phyloP scores from a whole-genome alignment of 1,284 basidiomycete species.

The Ustilago loliicola region DNA sequence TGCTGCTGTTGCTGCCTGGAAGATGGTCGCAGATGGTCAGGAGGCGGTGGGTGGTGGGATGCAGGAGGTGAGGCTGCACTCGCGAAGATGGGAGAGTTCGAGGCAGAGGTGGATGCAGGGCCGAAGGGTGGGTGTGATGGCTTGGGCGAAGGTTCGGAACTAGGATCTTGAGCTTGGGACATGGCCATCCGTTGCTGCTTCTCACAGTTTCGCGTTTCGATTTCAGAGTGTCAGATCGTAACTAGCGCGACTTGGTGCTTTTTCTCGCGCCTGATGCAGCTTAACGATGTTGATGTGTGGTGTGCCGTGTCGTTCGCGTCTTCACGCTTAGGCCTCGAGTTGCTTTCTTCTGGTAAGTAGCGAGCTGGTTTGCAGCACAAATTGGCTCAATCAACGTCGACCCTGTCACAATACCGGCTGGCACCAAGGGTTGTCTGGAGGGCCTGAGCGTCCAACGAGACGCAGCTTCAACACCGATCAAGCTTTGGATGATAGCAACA shows the following conservation, averaged over 20 bases:
- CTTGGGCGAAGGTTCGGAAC: conserved; percentile 31
- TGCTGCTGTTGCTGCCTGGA: conserved; percentile 21
- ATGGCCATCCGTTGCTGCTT: conserved; percentile 26
- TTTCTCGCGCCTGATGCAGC: background rate
- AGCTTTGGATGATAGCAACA: background rate
- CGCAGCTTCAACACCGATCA: background rate
- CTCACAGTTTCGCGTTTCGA: background rate
- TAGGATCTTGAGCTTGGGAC: conserved; percentile 24
- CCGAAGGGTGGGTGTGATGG: conserved; percentile 24
- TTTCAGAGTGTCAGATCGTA: conserved; percentile 37
- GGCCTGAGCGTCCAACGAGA: background rate
- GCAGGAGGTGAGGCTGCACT: conserved; percentile 1
- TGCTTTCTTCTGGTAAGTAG: background rate
- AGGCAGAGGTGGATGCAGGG: conserved; percentile 14
- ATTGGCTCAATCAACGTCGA: background rate
- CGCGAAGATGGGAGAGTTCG: conserved; percentile 6
- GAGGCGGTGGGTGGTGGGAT: background rate
- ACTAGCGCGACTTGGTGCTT: background rate
- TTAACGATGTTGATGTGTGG: background rate
- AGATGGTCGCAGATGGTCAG: background rate
- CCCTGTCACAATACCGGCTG: background rate
- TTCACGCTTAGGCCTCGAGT: background rate
- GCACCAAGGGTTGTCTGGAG: background rate
- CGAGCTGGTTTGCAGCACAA: background rate
- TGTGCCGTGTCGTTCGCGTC: background rate